Evolutionary conservation across 2,329 filamentous ascomycete species (phyloP), one percentile per base, ranked within the genome.

Genomic region (Truncatella angustata): DNA sequence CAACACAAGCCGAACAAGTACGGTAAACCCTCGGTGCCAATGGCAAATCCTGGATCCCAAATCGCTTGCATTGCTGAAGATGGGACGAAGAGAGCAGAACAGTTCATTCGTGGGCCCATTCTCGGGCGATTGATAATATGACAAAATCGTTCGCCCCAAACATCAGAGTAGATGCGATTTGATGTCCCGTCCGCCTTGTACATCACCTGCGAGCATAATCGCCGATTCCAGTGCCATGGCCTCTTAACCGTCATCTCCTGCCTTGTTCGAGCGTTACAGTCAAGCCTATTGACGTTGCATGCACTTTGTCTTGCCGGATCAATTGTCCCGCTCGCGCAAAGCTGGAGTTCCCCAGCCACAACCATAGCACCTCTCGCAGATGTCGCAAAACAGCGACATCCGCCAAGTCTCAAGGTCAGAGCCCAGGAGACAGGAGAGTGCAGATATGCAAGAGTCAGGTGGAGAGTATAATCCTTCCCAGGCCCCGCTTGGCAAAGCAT

Each of bases 201-300:
- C 12, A 34, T 32, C 14, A 44, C 18, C 9, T 10, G 43, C 18
- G 23, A 34, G 26, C 43, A n/a, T 24, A 12, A 44, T 28, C 14
- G 14, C 21, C 12, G 40, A 28, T 2, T 21, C 21, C 37, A 20
- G 21, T 16, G 16, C n/a, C 37, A 6, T 40, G 16, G 37, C 21
- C 40, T 24, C 5, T 44, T 44, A n/a, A n/a, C n/a, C n/a, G 40
- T 23, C 16, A 44, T 26, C 43, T 20, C 43, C 43, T 46, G 32
- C 43, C 43, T 46, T 18, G 26, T 46, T 39, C 34, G 43, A 34
- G 43, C 34, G 43, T 46, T 46, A 28, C 43, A 35, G 28, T 46
- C 16, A 34, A 46, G 40, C 11, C 28, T 34, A n/a, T 46, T 10
- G n/a, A 46, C 43, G 28, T 46, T 46, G 28, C 43, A 46, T 46